phyloP scores from a whole-genome alignment of 495 filamentous ascomycete genomes.

The Podospora fimiseda region DNA sequence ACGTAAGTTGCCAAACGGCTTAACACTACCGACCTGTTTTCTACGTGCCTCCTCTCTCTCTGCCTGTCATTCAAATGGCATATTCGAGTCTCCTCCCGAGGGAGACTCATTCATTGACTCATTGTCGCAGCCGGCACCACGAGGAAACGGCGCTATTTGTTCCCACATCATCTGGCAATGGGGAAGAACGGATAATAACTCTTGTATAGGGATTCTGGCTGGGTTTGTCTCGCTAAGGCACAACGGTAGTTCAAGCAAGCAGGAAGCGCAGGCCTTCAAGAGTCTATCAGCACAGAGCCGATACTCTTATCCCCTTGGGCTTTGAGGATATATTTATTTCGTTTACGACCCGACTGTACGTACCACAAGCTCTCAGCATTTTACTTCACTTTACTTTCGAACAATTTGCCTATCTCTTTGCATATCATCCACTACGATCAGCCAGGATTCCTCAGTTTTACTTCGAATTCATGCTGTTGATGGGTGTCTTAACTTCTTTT shows the following conservation, averaged over 20 bases:
- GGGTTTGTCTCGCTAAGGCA: background rate
- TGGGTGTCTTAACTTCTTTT: background rate
- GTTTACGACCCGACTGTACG: conserved; percentile 30
- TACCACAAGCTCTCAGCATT: conserved; percentile 23
- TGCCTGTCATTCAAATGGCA: no score
- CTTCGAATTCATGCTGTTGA: conserved; percentile 19
- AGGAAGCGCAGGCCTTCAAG: background rate
- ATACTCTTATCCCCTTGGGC: conserved; percentile 20
- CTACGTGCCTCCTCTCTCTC: no score
- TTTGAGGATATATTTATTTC: conserved; percentile 16
- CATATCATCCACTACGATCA: background rate
- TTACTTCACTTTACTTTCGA: conserved; percentile 7
- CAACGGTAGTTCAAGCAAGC: background rate
- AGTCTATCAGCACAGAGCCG: conserved; percentile 26
- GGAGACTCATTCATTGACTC: no score
- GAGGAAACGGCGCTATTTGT: no score
- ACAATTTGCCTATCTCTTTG: conserved; percentile 1
- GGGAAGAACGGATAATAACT: background rate
- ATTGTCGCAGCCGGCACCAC: no score
- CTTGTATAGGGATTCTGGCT: background rate
- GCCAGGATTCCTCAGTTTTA: conserved; percentile 1
- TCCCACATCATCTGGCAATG: no score
- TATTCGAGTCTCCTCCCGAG: no score
- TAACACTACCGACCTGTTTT: no score
- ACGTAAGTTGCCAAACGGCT: no score